These are phyloP conservation scores for Auxenochlorella protothecoides DNA, from an alignment of 139 green algal genomes.

Conservation along the genomic window DNA sequence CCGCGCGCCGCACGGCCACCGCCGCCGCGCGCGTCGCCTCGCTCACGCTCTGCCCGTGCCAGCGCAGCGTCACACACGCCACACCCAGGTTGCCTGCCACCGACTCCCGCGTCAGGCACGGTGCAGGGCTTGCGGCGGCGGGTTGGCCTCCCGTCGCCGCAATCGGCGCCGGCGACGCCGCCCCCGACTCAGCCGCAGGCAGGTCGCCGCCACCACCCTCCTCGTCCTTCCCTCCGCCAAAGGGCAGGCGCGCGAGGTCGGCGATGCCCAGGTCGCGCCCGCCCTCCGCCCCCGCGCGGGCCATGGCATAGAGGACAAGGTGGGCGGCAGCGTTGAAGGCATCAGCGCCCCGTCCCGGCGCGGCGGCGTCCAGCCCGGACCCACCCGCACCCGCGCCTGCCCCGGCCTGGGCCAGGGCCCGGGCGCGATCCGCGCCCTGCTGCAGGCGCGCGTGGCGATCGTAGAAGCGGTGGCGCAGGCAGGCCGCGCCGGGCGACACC, in stretches of 20 bases:
- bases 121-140: not conserved
- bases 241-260: not conserved
- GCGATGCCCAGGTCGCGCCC: not conserved
- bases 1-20: not conserved
- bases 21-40: constrained; percentile 3
- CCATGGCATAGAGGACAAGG: constrained; percentile 4
- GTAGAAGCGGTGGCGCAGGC: not conserved
- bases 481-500: not conserved
- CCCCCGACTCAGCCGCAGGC: no score
- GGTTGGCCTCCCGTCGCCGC: no score
- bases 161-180: no score
- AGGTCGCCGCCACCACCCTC: no score
- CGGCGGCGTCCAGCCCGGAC: not conserved
- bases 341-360: constrained; percentile 1
- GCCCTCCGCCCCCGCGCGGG: not conserved
- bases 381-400: not conserved
- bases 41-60: constrained; percentile 12
- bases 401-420: not conserved
- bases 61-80: constrained; percentile 19
- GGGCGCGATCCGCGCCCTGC: not conserved
- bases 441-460: constrained; percentile 1
- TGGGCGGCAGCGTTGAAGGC: constrained; percentile 12
- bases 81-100: constrained; percentile 18
- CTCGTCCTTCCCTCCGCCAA: not conserved
- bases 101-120: not conserved